These are phyloP conservation scores for Penicillium daleae DNA, from an alignment of 495 filamentous ascomycete genomes.

Conservation along the genomic window DNA sequence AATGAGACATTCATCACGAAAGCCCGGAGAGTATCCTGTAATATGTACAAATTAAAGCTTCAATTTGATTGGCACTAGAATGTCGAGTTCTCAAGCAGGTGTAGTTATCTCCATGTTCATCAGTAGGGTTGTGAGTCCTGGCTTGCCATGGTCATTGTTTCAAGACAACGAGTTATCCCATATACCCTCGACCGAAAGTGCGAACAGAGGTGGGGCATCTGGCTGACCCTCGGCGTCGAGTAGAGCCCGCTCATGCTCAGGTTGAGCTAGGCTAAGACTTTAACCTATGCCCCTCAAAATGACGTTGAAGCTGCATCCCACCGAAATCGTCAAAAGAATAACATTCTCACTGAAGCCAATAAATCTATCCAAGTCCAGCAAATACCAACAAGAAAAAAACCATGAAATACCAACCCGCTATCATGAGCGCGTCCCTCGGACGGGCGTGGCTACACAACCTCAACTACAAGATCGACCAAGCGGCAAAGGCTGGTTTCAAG, in stretches of 20 bases:
- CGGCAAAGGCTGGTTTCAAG: conserved; percentile 60
- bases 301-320: neutral
- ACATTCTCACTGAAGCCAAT: neutral
- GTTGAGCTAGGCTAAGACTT: conserved; percentile 9
- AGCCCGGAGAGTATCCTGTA: neutral
- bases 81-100: too few species aligned
- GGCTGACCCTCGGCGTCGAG: too few species aligned
- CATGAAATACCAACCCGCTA: conserved; percentile 24
- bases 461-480: conserved; percentile 61
- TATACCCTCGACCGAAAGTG: too few species aligned
- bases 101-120: too few species aligned
- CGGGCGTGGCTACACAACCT: conserved; percentile 64
- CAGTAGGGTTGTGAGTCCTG: too few species aligned
- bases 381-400: neutral
- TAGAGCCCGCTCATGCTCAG: neutral
- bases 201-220: too few species aligned
- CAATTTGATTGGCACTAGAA: too few species aligned
- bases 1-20: neutral
- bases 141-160: too few species aligned
- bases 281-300: neutral
- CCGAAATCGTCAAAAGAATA: neutral
- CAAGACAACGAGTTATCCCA: too few species aligned
- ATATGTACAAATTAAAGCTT: too few species aligned
- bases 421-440: conserved; percentile 56
- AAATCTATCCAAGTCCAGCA: neutral